Percentiles rank a stretch among this genome's conserved stretches.
Evolutionary conservation across 768 basidiomycete species (phyloP).

Genomic region (Leccinum subgranulosum): DNA sequence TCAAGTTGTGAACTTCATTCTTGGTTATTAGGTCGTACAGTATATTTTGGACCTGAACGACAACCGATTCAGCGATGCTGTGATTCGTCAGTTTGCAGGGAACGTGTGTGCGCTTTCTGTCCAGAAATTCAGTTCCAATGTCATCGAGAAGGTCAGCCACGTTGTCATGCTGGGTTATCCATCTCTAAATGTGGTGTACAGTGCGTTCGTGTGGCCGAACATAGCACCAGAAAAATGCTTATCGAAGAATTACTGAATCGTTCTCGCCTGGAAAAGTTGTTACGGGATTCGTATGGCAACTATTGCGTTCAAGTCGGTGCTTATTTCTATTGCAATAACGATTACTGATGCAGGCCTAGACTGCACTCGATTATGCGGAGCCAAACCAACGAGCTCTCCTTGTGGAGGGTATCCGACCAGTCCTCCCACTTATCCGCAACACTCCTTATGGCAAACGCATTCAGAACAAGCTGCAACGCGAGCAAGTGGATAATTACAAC

Average conservation of each 20-base stretch:
- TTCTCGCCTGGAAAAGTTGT: constrained; percentile 88
- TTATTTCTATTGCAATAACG: neutral
- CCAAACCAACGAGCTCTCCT: constrained; percentile 88
- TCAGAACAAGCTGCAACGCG: constrained; percentile 96
- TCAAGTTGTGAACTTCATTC: neutral
- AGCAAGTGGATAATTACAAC: constrained; percentile 72
- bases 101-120: constrained; percentile 97
- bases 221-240: constrained; percentile 87
- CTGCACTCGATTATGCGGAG: constrained; percentile 96
- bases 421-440: constrained; percentile 96
- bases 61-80: constrained; percentile 95
- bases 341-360: constrained; percentile 47
- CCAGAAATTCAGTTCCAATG: constrained; percentile 99
- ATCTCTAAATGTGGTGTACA: constrained; percentile 20
- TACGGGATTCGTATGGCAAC: constrained; percentile 95
- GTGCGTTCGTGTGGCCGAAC: constrained; percentile 94
- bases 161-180: neutral
- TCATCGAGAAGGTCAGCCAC: constrained; percentile 82
- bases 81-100: constrained; percentile 96
- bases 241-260: constrained; percentile 96
- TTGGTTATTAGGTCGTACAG: constrained; percentile 75
- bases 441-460: constrained; percentile 99
- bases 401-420: constrained; percentile 97
- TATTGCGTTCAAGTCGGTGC: constrained; percentile 82
- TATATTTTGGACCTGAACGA: constrained; percentile 99